Percentiles rank a stretch among this genome's conserved stretches.
Conservation (phyloP, 257 asterid genomes). For the Capsicum chinense region DNA sequence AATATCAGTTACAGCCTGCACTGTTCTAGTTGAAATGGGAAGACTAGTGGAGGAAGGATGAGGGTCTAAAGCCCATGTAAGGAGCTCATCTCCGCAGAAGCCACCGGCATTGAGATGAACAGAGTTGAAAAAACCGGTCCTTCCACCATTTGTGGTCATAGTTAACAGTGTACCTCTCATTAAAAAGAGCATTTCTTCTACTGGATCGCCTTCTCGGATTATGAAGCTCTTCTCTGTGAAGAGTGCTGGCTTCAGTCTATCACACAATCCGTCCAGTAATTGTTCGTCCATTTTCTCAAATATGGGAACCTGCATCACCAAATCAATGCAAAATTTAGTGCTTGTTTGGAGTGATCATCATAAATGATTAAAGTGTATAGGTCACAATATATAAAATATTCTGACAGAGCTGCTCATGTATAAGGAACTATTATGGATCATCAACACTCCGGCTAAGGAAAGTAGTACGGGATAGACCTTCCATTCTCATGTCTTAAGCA, state of each 20-base stretch:
- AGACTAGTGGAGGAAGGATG: constrained; percentile 6
- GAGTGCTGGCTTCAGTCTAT: constrained; percentile 31
- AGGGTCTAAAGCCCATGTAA: constrained; percentile 31
- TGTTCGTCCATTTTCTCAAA: constrained; percentile 33
- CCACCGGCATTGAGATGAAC: constrained; percentile 22
- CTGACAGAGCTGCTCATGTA: background rate
- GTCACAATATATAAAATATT: background rate
- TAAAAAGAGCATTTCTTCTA: constrained; percentile 34
- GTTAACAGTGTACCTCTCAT: constrained; percentile 31
- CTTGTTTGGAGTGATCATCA: background rate
- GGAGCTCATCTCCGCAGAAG: constrained; percentile 34
- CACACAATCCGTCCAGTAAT: constrained; percentile 32
- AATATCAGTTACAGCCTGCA: constrained; percentile 13
- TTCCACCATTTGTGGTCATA: constrained; percentile 33
- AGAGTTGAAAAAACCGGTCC: constrained; percentile 29
- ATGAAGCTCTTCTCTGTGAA: constrained; percentile 33
- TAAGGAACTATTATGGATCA: background rate
- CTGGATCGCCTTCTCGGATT: constrained; percentile 32
- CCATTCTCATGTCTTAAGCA: background rate
- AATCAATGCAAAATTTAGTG: background rate
- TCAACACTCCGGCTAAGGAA: background rate
- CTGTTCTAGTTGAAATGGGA: constrained; percentile 29
- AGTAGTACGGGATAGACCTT: background rate
- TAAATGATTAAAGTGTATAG: background rate
- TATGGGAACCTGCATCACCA: constrained; percentile 24